Conservation (phyloP, 768 basidiomycete genomes). For the Holtermanniella nyarrowii region DNA sequence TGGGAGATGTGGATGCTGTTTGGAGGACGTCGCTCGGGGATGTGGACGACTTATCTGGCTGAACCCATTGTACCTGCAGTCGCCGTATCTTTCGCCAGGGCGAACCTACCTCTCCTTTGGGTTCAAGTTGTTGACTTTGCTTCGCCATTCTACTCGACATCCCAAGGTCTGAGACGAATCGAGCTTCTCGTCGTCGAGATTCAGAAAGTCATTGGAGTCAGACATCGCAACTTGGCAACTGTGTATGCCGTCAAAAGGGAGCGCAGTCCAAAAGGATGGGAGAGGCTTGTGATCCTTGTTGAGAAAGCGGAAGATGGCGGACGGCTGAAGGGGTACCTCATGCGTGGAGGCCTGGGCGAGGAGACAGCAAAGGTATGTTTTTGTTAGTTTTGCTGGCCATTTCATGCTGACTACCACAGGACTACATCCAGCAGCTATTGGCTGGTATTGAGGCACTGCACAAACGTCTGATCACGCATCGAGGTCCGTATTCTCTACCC, state of each 20-base stretch:
- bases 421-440: slow-evolving; percentile 28
- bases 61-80: slow-evolving; percentile 17
- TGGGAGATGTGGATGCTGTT: slow-evolving; percentile 25
- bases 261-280: slow-evolving; percentile 31
- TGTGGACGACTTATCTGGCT: slow-evolving; percentile 33
- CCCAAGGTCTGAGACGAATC: slow-evolving; percentile 28
- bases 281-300: slow-evolving; percentile 26
- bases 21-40: slow-evolving; percentile 19
- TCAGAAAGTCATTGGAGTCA: slow-evolving; percentile 17
- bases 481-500: slow-evolving; percentile 13
- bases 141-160: slow-evolving; percentile 22
- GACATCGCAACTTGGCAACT: slow-evolving; percentile 18
- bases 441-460: slow-evolving; percentile 30
- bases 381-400: neutral
- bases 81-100: slow-evolving; percentile 15
- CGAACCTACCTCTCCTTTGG: slow-evolving; percentile 11
- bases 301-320: slow-evolving; percentile 22
- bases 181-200: slow-evolving; percentile 27
- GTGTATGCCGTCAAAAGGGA: slow-evolving; percentile 29
- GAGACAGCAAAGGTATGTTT: slow-evolving; percentile 15
- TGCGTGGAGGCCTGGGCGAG: slow-evolving; percentile 24
- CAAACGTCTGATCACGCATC: slow-evolving; percentile 18
- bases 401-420: slow-evolving; percentile 6
- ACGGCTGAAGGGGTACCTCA: slow-evolving; percentile 20
- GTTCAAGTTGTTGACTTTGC: slow-evolving; percentile 36